Base-by-base conservation (phyloP, 1,284 basidiomycete genomes). In the Puccinia horiana region DNA sequence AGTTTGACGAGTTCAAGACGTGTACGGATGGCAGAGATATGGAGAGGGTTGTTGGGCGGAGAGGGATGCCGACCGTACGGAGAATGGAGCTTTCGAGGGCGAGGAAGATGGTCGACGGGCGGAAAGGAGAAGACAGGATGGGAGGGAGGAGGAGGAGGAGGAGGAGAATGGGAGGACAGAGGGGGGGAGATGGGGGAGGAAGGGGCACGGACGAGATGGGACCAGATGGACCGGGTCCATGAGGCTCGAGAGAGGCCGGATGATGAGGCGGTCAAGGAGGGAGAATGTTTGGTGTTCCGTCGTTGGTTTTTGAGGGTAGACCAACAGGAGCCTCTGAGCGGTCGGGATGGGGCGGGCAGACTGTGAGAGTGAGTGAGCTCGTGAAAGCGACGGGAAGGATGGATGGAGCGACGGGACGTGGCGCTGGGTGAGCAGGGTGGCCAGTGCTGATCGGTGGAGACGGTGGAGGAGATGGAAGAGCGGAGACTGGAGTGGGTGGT, bases 1-100 rank as follows among this genome's bases (percentile, higher is more conserved):
- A 75, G 52, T 37, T 75, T 75, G 72, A 75, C 52, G 47, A 75
- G 52, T 75, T 75, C 72, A 52, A 75, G 16, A 11, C 37, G 47
- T n/a, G 40, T 75, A 9, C 54, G 47, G 26, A 75, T 9, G 18
- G 47, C 72, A 35, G 35, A 54, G 47, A 75, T 35, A 6, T 56
- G 72, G 23, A 16, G 49, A 11, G 44, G 47, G n/a, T 75, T n/a
- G 16, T 42, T 12, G 40, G 26, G 20, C 12, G 70, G n/a, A 20
- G 1, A 32, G 40, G 6, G 70, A 73, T 6, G 47, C n/a, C n/a
- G n/a, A n/a, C n/a, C n/a, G n/a, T n/a, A n/a, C n/a, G 9, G n/a
- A 18, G 6, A 12, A 9, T 16, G 49, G 47, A 9, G 20, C n/a
- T n/a, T n/a, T n/a, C n/a, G n/a, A 8, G 12, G 70, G 18, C 2